phyloP scores from a whole-genome alignment of 106 monocot species.

The Narthecium ossifragum region DNA sequence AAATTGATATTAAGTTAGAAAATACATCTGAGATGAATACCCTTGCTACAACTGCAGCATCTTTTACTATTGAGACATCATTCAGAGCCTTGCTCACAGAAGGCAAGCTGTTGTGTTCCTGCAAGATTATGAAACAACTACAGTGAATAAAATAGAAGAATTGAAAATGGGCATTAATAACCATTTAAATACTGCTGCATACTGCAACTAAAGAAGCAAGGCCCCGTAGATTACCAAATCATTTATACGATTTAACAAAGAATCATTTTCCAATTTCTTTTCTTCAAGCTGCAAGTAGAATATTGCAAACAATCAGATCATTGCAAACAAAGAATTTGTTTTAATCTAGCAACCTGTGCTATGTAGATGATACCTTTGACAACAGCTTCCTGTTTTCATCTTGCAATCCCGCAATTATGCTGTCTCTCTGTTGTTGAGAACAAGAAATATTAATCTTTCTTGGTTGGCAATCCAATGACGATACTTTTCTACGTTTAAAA shows the following conservation, averaged over 20 bases:
- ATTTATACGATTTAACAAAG: slow-evolving; percentile 49
- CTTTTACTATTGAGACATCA: slow-evolving; percentile 80
- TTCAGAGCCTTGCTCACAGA: slow-evolving; percentile 74
- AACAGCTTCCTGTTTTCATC: slow-evolving; percentile 53
- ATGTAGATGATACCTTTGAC: slow-evolving; percentile 36
- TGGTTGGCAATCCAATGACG: no score
- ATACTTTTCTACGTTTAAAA: slow-evolving; percentile 16
- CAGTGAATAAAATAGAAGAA: background rate
- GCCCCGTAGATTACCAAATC: slow-evolving; percentile 36
- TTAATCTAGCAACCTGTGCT: background rate
- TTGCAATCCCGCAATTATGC: slow-evolving; percentile 47
- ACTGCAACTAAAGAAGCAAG: background rate
- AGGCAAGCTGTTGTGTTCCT: slow-evolving; percentile 71
- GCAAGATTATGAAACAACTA: slow-evolving; percentile 10
- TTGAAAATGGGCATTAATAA: background rate
- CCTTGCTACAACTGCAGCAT: slow-evolving; percentile 87
- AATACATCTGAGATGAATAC: slow-evolving; percentile 17
- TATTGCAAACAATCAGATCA: background rate
- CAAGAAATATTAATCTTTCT: slow-evolving; percentile 46
- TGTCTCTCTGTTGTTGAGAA: slow-evolving; percentile 53
- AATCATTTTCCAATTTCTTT: slow-evolving; percentile 53
- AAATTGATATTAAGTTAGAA: background rate
- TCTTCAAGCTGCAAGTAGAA: slow-evolving; percentile 51
- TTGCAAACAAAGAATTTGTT: background rate
- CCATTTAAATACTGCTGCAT: background rate